Evolutionary conservation across 192 early-diverging fungal species (phyloP).

Genomic region (Coemansia sp.): DNA sequence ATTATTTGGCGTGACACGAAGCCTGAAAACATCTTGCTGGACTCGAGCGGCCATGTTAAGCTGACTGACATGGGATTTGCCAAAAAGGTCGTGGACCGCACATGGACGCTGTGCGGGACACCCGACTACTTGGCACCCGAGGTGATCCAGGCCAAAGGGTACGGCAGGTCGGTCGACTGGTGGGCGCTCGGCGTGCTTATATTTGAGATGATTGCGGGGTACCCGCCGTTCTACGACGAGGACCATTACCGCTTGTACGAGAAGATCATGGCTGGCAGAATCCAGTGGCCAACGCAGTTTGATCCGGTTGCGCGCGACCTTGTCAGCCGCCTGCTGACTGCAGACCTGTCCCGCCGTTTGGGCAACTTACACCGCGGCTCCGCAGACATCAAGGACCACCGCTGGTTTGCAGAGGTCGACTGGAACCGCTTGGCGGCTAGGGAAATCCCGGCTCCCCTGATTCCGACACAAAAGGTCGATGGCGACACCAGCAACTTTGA

Average conservation of each 20-base stretch:
- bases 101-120: slow-evolving; percentile 84
- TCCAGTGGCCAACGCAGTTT: slow-evolving; percentile 86
- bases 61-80: slow-evolving; percentile 90
- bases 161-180: slow-evolving; percentile 94
- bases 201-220: slow-evolving; percentile 94
- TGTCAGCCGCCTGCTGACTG: slow-evolving; percentile 73
- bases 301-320: slow-evolving; percentile 81
- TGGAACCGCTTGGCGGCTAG: slow-evolving; percentile 75
- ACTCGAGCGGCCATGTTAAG: slow-evolving; percentile 75
- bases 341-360: slow-evolving; percentile 81
- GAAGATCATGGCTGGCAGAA: slow-evolving; percentile 84
- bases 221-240: slow-evolving; percentile 95
- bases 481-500: slow-evolving; percentile 97
- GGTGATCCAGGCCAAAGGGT: slow-evolving; percentile 91
- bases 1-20: slow-evolving; percentile 93
- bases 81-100: slow-evolving; percentile 76
- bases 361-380: slow-evolving; percentile 85
- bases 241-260: slow-evolving; percentile 92
- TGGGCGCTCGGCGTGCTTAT: slow-evolving; percentile 92
- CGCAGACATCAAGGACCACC: slow-evolving; percentile 90
- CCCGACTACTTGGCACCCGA: slow-evolving; percentile 86
- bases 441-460: slow-evolving; percentile 82
- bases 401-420: slow-evolving; percentile 93
- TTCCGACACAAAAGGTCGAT: slow-evolving; percentile 75
- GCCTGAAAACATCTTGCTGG: slow-evolving; percentile 83